Evolutionary conservation across 2,329 filamentous ascomycete genomes (phyloP), one percentile per base, ranked within the genome.

Genomic region (Aurifilum marmelostoma): DNA sequence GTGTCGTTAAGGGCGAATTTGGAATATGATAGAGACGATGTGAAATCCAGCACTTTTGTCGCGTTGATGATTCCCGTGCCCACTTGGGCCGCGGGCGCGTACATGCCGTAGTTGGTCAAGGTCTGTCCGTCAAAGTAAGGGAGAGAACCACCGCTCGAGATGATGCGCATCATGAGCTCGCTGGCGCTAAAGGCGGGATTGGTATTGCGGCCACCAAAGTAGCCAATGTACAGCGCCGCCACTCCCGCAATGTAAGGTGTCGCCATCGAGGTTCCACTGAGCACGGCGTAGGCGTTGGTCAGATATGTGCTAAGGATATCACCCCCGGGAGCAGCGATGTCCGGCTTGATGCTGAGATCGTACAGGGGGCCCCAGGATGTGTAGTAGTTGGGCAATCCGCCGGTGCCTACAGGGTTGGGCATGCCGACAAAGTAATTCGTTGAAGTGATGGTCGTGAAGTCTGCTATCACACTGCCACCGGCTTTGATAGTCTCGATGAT

Each of bases 1-100:
- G 83, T 85, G 67, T 87, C 85, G 64, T 83, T 84, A 67, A 87
- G 80, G 14, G 82, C 78, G 61, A 87, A 81, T 12, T 81, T 80
- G 39, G 80, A 78, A 18, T 80, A 82, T 29, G 76, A 77, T 34
- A 84, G 73, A 39, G 76, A 67, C 0, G 80, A 81, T 2, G 76
- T 78, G 58, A 82, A 79, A 37, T 80, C 76, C 12, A 85, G 75
- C 4, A 84, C 78, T 64, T 83, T 81, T 71, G 77, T 80, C 4
- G 82, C 83, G 67, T 85, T 79, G 24, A 85, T 77, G 8, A 86
- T 75, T 2, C 84, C 85, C 12, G 78, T 83, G 29, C 85, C 84
- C 68, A 80, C 80, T 75, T 78, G 85, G 2, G 68, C 78, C 77
- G 83, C 83, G 5, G 81, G 77, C 75, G 74, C 79, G 56, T 64